phyloP scores from a whole-genome alignment of 2,329 filamentous ascomycete genomes.

The Diplocarpon rosae region DNA sequence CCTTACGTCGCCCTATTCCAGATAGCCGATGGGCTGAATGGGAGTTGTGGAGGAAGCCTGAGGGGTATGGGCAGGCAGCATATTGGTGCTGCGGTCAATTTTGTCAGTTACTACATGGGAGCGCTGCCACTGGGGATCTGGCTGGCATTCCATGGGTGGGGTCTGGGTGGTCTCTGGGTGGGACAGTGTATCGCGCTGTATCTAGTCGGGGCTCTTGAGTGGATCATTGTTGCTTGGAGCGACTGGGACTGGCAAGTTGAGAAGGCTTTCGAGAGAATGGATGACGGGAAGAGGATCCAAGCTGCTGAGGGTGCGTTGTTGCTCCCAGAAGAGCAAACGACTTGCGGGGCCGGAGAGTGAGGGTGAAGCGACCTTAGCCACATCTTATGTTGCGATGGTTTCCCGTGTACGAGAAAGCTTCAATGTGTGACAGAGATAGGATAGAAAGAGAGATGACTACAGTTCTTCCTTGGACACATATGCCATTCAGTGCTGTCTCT shows the following conservation, averaged over 20 bases:
- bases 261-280: slow-evolving; percentile 61
- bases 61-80: slow-evolving; percentile 81
- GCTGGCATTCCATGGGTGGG: slow-evolving; percentile 80
- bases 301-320: slow-evolving; percentile 9
- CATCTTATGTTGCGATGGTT: too few species aligned
- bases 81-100: slow-evolving; percentile 71
- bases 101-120: slow-evolving; percentile 73
- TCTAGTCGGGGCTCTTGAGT: slow-evolving; percentile 66
- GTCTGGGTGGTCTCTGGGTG: slow-evolving; percentile 68
- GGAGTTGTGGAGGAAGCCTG: slow-evolving; percentile 69
- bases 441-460: too few species aligned
- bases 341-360: background rate
- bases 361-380: background rate
- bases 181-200: slow-evolving; percentile 75
- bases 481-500: too few species aligned
- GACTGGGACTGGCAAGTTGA: slow-evolving; percentile 66
- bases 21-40: slow-evolving; percentile 79
- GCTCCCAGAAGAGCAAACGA: background rate
- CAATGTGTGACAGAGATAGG: too few species aligned
- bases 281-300: slow-evolving; percentile 31
- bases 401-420: too few species aligned
- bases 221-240: slow-evolving; percentile 67
- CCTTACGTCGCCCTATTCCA: slow-evolving; percentile 84
- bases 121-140: slow-evolving; percentile 74
- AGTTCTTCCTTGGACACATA: too few species aligned